Percentiles rank a stretch among this genome's conserved stretches.
phyloP scores from a whole-genome alignment of 257 asterid species.

The Solanum etuberosum region DNA sequence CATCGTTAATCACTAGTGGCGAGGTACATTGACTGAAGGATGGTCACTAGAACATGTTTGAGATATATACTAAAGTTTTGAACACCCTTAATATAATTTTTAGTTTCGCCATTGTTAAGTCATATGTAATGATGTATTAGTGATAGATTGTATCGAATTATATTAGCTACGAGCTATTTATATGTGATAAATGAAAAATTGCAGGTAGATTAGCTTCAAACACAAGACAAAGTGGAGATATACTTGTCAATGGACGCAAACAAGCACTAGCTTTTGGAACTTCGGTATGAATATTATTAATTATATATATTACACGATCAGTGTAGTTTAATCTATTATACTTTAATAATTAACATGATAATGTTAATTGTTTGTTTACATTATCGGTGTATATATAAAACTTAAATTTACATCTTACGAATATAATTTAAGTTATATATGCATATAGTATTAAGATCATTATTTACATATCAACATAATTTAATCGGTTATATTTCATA shows the following conservation, averaged over 20 bases:
- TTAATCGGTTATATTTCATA: too few relatives aligned
- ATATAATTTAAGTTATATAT: background rate
- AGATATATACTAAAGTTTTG: background rate
- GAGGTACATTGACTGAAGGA: background rate
- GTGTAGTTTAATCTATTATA: background rate
- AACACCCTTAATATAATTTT: background rate
- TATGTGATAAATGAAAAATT: background rate
- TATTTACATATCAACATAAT: background rate
- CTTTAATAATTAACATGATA: background rate
- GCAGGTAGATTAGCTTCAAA: constrained; percentile 9
- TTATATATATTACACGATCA: background rate
- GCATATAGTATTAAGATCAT: background rate
- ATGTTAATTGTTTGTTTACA: background rate
- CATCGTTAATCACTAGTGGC: too few relatives aligned
- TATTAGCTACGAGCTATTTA: background rate
- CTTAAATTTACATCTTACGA: background rate
- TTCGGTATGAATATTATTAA: constrained; percentile 1
- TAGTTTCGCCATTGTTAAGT: background rate
- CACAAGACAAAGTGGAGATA: constrained; percentile 13
- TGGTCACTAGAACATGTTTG: background rate
- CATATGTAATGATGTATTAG: background rate
- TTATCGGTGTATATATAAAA: background rate
- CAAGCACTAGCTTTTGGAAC: constrained; percentile 12
- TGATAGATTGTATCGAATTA: background rate
- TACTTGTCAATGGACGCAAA: constrained; percentile 6